These are phyloP conservation scores for Fragilariopsis cylindrus DNA, from an alignment of 108 stramenopile genomes.

Conservation along the genomic window DNA sequence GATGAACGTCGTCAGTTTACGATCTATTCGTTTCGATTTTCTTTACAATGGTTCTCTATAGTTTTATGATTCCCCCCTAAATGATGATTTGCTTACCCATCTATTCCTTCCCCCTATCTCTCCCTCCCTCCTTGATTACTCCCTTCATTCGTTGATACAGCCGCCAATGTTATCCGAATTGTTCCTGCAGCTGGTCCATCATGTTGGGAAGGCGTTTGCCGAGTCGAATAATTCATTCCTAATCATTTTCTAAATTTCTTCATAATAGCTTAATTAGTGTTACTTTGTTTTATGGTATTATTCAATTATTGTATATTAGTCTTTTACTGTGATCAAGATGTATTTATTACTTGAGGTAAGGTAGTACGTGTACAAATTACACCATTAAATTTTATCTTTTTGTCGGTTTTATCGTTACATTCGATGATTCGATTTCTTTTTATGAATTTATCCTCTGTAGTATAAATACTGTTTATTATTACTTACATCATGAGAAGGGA, in stretches of 20 bases:
- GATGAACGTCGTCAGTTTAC: constrained; percentile 8
- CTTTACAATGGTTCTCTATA: background rate
- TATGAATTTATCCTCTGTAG: background rate
- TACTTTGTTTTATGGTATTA: too few relatives aligned
- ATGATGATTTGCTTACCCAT: background rate
- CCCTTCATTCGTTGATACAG: constrained; percentile 3
- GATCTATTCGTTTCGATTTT: background rate
- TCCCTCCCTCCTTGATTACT: too few relatives aligned
- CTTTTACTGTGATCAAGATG: background rate
- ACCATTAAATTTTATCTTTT: background rate
- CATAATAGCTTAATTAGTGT: too few relatives aligned
- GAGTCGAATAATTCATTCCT: constrained; percentile 29
- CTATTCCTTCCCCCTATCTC: constrained; percentile 57
- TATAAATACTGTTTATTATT: background rate
- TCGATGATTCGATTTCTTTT: background rate
- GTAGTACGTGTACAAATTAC: background rate
- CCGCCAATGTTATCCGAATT: constrained; percentile 89
- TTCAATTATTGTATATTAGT: background rate
- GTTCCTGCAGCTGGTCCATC: constrained; percentile 91
- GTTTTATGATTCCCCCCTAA: background rate
- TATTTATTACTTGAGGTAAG: background rate
- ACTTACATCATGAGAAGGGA: background rate
- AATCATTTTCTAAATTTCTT: background rate
- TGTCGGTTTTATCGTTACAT: background rate
- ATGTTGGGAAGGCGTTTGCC: constrained; percentile 79